Percentiles rank a stretch among this genome's conserved stretches.
These are phyloP conservation scores for Wickerhamiella qilinensis DNA, from an alignment of 805 yeast genomes.

Conservation along the genomic window DNA sequence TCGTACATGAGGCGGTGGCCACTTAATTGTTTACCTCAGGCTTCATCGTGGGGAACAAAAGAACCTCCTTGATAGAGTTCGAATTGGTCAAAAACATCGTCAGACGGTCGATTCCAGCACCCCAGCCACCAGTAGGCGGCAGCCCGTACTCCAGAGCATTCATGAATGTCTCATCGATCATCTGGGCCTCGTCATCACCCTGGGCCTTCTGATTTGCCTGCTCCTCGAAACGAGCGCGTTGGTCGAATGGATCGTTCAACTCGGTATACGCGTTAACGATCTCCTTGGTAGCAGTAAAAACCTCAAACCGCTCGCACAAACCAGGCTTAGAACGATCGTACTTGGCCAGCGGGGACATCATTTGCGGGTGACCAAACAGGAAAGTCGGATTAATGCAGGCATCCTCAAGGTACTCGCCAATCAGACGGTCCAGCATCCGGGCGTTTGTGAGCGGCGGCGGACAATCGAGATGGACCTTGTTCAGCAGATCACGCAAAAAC, in stretches of 20 bases:
- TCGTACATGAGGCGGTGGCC: too few relatives aligned
- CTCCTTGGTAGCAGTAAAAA: conserved; percentile 96
- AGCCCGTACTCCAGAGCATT: conserved; percentile 95
- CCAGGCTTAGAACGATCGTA: conserved; percentile 87
- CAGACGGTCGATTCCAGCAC: conserved; percentile 95
- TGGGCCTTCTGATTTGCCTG: conserved; percentile 97
- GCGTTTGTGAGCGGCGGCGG: conserved; percentile 90
- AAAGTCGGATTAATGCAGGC: conserved; percentile 91
- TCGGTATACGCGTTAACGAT: conserved; percentile 97
- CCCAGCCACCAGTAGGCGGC: conserved; percentile 99
- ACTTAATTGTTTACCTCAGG: conserved; percentile 45
- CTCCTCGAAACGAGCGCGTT: conserved; percentile 93
- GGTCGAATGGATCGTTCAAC: conserved; percentile 97
- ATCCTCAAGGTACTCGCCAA: conserved; percentile 85
- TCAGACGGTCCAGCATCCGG: conserved; percentile 95
- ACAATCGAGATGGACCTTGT: conserved; percentile 73
- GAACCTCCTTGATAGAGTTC: conserved; percentile 92
- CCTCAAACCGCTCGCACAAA: conserved; percentile 95
- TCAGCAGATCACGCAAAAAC: conserved; percentile 67
- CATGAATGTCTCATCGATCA: conserved; percentile 92
- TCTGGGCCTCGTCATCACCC: conserved; percentile 98
- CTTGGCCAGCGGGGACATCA: conserved; percentile 99
- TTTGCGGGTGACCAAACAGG: conserved; percentile 96
- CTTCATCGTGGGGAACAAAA: conserved; percentile 96
- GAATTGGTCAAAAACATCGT: conserved; percentile 97